These are phyloP conservation scores for Geoglossum cookeanum DNA, from an alignment of 2,329 filamentous ascomycete species.

Conservation along the genomic window DNA sequence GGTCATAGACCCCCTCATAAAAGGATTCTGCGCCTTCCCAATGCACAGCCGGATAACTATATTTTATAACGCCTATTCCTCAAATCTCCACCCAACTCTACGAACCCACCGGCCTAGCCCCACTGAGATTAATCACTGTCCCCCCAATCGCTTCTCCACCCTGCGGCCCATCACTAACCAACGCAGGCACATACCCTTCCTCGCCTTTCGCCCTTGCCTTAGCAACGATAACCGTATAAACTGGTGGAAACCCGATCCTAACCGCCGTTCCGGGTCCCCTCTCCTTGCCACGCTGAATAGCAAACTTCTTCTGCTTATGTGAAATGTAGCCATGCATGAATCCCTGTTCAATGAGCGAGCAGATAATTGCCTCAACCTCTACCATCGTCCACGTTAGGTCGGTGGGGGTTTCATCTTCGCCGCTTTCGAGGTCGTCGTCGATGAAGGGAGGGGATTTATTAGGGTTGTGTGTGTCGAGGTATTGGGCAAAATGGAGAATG, in stretches of 20 bases:
- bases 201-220: constrained; percentile 32
- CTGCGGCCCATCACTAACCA: constrained; percentile 35
- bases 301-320: constrained; percentile 57
- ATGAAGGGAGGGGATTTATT: constrained; percentile 16
- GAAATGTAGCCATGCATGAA: constrained; percentile 71
- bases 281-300: constrained; percentile 54
- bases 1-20: too few species aligned
- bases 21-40: background rate
- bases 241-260: constrained; percentile 11
- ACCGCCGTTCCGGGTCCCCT: constrained; percentile 21
- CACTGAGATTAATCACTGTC: constrained; percentile 1
- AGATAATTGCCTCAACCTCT: constrained; percentile 60
- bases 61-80: background rate
- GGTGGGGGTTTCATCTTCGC: constrained; percentile 12
- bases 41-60: background rate
- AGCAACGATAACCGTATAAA: constrained; percentile 2
- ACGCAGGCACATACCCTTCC: constrained; percentile 47
- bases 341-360: constrained; percentile 60
- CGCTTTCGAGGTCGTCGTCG: constrained; percentile 27
- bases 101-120: constrained; percentile 1
- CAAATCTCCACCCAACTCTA: background rate
- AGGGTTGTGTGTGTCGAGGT: constrained; percentile 34
- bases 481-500: constrained; percentile 42
- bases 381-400: constrained; percentile 29
- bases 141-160: background rate